phyloP scores from a whole-genome alignment of 129 eudicot species.

The carrot (Daucus carota) region DH1_v3.0 NC_030388.2:24289501-24290000 shows the following conservation, averaged over 20 bases:
- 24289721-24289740: constrained; percentile 88
- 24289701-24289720: constrained; percentile 93
- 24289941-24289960: too few relatives aligned
- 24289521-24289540: constrained; percentile 54
- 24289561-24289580: neutral
- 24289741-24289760: constrained; percentile 80
- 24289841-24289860: neutral
- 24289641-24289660: constrained; percentile 90
- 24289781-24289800: neutral
- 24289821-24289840: neutral
- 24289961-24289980: too few relatives aligned
- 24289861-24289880: neutral
- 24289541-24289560: neutral
- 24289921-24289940: too few relatives aligned
- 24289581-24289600: neutral
- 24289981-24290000: too few relatives aligned
- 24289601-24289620: constrained; percentile 9
- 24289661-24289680: constrained; percentile 81
- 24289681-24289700: constrained; percentile 62
- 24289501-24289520: constrained; percentile 92
- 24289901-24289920: too few relatives aligned
- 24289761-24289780: constrained; percentile 20
- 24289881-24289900: neutral
- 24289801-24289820: neutral
- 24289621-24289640: constrained; percentile 20